Conservation (phyloP, 768 basidiomycete genomes). For the Podaxis sp. region DNA sequence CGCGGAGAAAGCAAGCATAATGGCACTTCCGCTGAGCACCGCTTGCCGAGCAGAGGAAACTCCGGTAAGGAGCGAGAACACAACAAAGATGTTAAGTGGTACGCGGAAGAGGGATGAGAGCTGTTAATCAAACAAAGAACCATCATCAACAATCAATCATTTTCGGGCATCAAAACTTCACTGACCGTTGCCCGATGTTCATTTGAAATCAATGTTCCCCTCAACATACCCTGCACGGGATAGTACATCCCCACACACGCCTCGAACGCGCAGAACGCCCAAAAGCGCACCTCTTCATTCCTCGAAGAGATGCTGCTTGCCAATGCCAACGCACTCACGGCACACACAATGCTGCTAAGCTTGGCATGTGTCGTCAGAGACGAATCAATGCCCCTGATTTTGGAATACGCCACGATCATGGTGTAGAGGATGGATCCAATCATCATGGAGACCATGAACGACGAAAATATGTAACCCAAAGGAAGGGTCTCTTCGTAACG, state of each 20-base stretch:
- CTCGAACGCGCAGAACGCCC: slow-evolving; percentile 75
- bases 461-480: slow-evolving; percentile 77
- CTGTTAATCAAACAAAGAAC: slow-evolving; percentile 29
- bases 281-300: slow-evolving; percentile 56
- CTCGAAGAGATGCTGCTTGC: slow-evolving; percentile 44
- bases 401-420: slow-evolving; percentile 32
- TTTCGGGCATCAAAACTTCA: slow-evolving; percentile 5
- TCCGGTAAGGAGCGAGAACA: slow-evolving; percentile 65
- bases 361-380: slow-evolving; percentile 64
- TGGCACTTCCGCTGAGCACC: slow-evolving; percentile 58
- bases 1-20: slow-evolving; percentile 59
- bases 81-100: slow-evolving; percentile 73
- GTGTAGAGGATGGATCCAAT: slow-evolving; percentile 74
- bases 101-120: slow-evolving; percentile 72
- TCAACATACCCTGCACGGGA: slow-evolving; percentile 73
- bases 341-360: slow-evolving; percentile 63
- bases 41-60: slow-evolving; percentile 62
- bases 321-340: slow-evolving; percentile 55
- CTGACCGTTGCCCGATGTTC: slow-evolving; percentile 75
- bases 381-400: slow-evolving; percentile 28
- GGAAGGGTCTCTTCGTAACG: slow-evolving; percentile 45
- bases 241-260: slow-evolving; percentile 81
- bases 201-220: slow-evolving; percentile 64
- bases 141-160: not conserved
- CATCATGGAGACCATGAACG: slow-evolving; percentile 84